Conservation (phyloP, 768 basidiomycete species). For the Lactarius psammicola region DNA sequence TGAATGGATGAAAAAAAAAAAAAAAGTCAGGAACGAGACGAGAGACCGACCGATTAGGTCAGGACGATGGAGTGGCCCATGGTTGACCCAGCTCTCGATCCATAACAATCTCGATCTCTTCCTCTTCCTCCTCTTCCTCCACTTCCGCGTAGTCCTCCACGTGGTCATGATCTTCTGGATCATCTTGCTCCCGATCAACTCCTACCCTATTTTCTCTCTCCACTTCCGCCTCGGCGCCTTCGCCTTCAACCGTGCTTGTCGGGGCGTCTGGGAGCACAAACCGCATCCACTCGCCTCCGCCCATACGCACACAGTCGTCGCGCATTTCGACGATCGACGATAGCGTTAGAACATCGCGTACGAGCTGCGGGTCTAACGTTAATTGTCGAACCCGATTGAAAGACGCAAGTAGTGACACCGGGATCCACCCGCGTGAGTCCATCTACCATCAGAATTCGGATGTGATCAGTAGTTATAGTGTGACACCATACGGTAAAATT, state of each 20-base stretch:
- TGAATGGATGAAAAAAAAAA: not conserved
- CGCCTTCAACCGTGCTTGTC: conserved; percentile 44
- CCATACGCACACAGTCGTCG: conserved; percentile 66
- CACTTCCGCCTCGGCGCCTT: not conserved
- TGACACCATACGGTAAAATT: conserved; percentile 7
- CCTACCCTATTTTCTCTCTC: not conserved
- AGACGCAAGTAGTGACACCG: conserved; percentile 74
- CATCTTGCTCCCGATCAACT: not conserved
- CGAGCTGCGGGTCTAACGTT: conserved; percentile 56
- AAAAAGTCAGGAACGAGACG: not conserved
- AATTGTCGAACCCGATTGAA: conserved; percentile 81
- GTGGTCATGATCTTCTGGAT: conserved; percentile 17
- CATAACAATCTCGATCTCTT: conserved; percentile 74
- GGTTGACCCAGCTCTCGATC: conserved; percentile 40
- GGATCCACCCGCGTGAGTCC: conserved; percentile 87
- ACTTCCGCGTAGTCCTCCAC: conserved; percentile 40
- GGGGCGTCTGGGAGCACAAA: conserved; percentile 64
- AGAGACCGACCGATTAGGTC: conserved; percentile 1
- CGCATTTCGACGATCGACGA: conserved; percentile 73
- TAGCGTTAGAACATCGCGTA: conserved; percentile 65
- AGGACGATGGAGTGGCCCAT: conserved; percentile 23
- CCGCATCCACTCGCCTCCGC: conserved; percentile 53
- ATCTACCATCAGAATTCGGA: conserved; percentile 51
- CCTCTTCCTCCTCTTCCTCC: conserved; percentile 73
- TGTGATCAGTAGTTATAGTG: conserved; percentile 14